phyloP scores from a whole-genome alignment of 164 flowering plant species.

The Annona squamosa region DNA sequence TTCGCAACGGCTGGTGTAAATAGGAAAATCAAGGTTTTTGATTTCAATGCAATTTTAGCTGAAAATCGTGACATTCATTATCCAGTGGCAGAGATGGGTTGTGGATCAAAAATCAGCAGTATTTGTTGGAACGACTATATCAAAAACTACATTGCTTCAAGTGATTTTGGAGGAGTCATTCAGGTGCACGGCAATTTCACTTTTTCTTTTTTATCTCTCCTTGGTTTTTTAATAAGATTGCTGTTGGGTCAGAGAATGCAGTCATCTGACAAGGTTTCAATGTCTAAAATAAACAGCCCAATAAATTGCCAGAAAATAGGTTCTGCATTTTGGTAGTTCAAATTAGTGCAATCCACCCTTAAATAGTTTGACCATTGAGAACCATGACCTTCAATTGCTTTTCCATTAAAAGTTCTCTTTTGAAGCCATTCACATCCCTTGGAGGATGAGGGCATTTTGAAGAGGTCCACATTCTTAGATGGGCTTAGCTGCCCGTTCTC shows the following conservation, averaged over 20 bases:
- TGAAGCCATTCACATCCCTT: neutral
- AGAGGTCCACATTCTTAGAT: neutral
- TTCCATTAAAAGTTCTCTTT: neutral
- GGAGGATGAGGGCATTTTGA: neutral
- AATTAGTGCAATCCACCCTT: neutral
- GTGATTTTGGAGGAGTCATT: slow-evolving; percentile 94
- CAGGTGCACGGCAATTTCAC: slow-evolving; percentile 46
- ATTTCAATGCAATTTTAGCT: slow-evolving; percentile 55
- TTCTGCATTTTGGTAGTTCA: neutral
- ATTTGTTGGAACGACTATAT: slow-evolving; percentile 92
- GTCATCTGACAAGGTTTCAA: neutral
- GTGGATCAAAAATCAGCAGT: slow-evolving; percentile 79
- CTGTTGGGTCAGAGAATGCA: slow-evolving; percentile 1
- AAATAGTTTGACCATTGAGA: neutral
- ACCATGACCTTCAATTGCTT: neutral
- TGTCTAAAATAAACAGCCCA: neutral
- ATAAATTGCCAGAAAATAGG: neutral
- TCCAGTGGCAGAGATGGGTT: slow-evolving; percentile 88
- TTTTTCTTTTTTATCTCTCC: slow-evolving; percentile 1
- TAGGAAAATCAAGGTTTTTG: slow-evolving; percentile 91
- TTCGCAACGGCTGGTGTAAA: slow-evolving; percentile 98
- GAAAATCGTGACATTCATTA: slow-evolving; percentile 85
- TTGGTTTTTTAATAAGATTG: neutral
- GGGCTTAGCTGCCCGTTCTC: neutral
- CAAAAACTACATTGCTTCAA: slow-evolving; percentile 92